These are phyloP conservation scores for Agaricus sinodeliciosus DNA, from an alignment of 768 basidiomycete genomes.

Conservation along the genomic window DNA sequence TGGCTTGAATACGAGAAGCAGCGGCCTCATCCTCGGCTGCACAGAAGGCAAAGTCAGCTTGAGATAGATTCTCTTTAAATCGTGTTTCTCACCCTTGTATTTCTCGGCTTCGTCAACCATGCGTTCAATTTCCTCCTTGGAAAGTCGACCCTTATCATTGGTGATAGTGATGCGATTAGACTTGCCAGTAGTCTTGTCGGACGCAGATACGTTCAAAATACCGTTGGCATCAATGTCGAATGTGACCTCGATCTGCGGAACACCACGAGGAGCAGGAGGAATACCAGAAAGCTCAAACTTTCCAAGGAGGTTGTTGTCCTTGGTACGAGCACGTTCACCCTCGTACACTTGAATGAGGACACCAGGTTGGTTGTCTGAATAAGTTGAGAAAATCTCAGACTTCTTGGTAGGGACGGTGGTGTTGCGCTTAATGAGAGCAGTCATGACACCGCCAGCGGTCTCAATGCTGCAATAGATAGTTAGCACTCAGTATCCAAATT, in stretches of 20 bases:
- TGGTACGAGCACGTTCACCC: slow-evolving; percentile 96
- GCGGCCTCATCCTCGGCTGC: slow-evolving; percentile 83
- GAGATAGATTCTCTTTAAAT: not conserved
- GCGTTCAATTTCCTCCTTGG: slow-evolving; percentile 96
- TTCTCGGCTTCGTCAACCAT: slow-evolving; percentile 95
- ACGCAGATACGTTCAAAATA: slow-evolving; percentile 91
- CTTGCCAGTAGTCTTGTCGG: slow-evolving; percentile 97
- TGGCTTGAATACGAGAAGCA: slow-evolving; percentile 72
- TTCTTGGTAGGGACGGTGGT: slow-evolving; percentile 98
- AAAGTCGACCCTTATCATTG: slow-evolving; percentile 95
- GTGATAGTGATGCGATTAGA: slow-evolving; percentile 91
- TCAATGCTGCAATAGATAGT: slow-evolving; percentile 61
- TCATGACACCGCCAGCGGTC: slow-evolving; percentile 99
- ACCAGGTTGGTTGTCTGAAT: slow-evolving; percentile 98
- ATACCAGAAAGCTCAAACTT: slow-evolving; percentile 98
- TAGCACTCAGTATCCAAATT: slow-evolving; percentile 17
- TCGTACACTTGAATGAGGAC: slow-evolving; percentile 98
- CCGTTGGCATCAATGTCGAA: slow-evolving; percentile 98
- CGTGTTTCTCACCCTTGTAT: slow-evolving; percentile 61
- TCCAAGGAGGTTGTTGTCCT: slow-evolving; percentile 97
- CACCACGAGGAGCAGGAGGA: slow-evolving; percentile 94
- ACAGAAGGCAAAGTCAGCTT: slow-evolving; percentile 7
- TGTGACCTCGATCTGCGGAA: slow-evolving; percentile 95
- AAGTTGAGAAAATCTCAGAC: slow-evolving; percentile 97
- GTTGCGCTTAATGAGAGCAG: slow-evolving; percentile 96